phyloP scores from a whole-genome alignment of 345 rosid genomes.

The Gossypium arboreum region DNA sequence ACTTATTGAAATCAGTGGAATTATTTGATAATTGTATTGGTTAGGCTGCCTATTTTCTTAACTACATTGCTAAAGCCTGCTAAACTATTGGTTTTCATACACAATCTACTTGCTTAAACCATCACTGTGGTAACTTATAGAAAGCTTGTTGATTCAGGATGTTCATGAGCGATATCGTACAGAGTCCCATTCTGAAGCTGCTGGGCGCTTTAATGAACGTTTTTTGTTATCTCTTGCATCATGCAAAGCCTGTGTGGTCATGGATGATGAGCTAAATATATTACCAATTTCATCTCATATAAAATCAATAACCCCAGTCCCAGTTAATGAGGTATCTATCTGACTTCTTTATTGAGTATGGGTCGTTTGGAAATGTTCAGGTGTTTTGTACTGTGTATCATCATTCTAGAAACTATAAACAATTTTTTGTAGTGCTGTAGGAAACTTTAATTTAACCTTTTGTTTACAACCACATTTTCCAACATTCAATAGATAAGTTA shows the following conservation, averaged over 20 bases:
- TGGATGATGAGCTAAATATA: conserved; percentile 96
- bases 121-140: not conserved
- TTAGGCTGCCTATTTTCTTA: not conserved
- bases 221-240: conserved; percentile 84
- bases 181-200: conserved; percentile 84
- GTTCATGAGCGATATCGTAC: conserved; percentile 96
- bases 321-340: conserved; percentile 52
- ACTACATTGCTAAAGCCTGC: not conserved
- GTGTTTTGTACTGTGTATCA: not conserved
- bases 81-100: not conserved
- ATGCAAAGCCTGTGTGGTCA: conserved; percentile 82
- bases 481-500: not conserved
- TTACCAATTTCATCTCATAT: conserved; percentile 94
- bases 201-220: conserved; percentile 89
- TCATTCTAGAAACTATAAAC: not conserved
- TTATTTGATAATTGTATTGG: not conserved
- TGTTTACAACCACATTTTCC: not conserved
- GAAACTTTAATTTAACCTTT: not conserved
- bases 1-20: not conserved
- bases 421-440: not conserved
- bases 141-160: conserved; percentile 54
- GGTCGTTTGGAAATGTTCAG: not conserved
- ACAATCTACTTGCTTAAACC: not conserved
- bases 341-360: not conserved
- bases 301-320: conserved; percentile 58